A percentile compares a stretch with the other conserved stretches of the same genome.
These are phyloP conservation scores for Scutellaria baicalensis DNA, from an alignment of 257 asterid species.

Conservation along the genomic window DNA sequence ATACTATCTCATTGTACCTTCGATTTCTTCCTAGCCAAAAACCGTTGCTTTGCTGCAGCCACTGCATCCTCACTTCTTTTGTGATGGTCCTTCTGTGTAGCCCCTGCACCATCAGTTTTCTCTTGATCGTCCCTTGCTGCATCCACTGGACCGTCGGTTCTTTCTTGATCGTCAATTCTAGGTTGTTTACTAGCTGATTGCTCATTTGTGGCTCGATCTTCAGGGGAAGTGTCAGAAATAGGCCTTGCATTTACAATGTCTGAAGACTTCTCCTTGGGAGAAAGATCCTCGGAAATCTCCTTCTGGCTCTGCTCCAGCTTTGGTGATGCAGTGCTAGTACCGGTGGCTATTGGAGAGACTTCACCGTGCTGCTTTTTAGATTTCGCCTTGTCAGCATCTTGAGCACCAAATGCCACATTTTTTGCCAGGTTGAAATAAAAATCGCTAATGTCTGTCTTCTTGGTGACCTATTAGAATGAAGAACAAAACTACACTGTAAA, in stretches of 20 bases:
- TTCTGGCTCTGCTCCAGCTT: conserved; percentile 21
- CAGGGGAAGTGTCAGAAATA: conserved; percentile 25
- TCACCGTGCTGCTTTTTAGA: conserved; percentile 29
- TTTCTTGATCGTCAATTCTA: conserved; percentile 38
- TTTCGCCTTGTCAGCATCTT: conserved; percentile 37
- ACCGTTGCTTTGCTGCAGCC: conserved; percentile 67
- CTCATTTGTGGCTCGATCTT: conserved; percentile 20
- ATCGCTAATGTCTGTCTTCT: conserved; percentile 71
- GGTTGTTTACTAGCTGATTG: conserved; percentile 30
- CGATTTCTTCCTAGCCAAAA: conserved; percentile 70
- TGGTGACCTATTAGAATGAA: conserved; percentile 56
- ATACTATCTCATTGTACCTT: conserved; percentile 32
- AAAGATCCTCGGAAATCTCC: conserved; percentile 18
- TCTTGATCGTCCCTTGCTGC: conserved; percentile 56
- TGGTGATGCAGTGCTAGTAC: conserved; percentile 25
- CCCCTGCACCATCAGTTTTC: conserved; percentile 34
- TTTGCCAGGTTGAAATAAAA: conserved; percentile 72
- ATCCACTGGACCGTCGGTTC: conserved; percentile 34
- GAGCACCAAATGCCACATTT: conserved; percentile 82
- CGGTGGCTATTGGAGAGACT: conserved; percentile 25
- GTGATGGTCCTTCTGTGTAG: conserved; percentile 65
- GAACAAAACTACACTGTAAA: background rate
- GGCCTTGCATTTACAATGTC: conserved; percentile 21
- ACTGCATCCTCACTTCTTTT: conserved; percentile 53
- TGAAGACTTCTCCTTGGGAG: conserved; percentile 30